These are phyloP conservation scores for Xylaria digitata DNA, from an alignment of 2,329 filamentous ascomycete species.

Conservation along the genomic window DNA sequence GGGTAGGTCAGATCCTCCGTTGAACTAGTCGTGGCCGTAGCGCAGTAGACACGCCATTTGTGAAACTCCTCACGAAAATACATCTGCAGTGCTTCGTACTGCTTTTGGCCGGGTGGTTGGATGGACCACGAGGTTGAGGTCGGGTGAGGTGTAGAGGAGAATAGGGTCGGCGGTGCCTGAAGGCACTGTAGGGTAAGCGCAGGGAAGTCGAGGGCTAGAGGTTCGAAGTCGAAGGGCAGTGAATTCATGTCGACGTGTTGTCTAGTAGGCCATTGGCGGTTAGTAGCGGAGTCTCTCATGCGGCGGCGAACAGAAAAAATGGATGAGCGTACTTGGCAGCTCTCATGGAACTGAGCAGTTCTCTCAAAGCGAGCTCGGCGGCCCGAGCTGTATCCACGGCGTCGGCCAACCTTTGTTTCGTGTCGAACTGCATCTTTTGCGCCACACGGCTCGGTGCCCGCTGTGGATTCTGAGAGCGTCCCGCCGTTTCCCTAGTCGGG, in stretches of 20 bases:
- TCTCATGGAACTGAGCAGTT: slow-evolving; percentile 82
- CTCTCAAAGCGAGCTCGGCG: slow-evolving; percentile 84
- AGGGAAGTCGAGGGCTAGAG: slow-evolving; percentile 86
- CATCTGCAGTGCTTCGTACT: slow-evolving; percentile 76
- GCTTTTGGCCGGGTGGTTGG: slow-evolving; percentile 76
- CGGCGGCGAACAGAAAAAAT: slow-evolving; percentile 17
- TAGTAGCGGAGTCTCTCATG: slow-evolving; percentile 32
- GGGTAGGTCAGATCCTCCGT: slow-evolving; percentile 65
- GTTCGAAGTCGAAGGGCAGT: slow-evolving; percentile 81
- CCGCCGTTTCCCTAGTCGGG: slow-evolving; percentile 51
- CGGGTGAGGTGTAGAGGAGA: slow-evolving; percentile 82
- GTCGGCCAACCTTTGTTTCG: slow-evolving; percentile 72
- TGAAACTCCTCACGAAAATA: slow-evolving; percentile 76
- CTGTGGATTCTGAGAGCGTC: slow-evolving; percentile 49
- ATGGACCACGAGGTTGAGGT: slow-evolving; percentile 85
- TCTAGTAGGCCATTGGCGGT: slow-evolving; percentile 51
- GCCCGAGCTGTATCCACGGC: slow-evolving; percentile 83
- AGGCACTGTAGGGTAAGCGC: slow-evolving; percentile 85
- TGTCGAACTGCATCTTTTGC: slow-evolving; percentile 72
- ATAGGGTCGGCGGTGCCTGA: slow-evolving; percentile 79
- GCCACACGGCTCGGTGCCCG: slow-evolving; percentile 61
- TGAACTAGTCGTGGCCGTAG: slow-evolving; percentile 61
- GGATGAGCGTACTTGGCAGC: slow-evolving; percentile 73
- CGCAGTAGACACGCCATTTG: slow-evolving; percentile 69
- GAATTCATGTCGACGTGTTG: slow-evolving; percentile 66